Evolutionary conservation across 2,329 filamentous ascomycete species (phyloP).

Genomic region (Coniochaeta pulveracea): DNA sequence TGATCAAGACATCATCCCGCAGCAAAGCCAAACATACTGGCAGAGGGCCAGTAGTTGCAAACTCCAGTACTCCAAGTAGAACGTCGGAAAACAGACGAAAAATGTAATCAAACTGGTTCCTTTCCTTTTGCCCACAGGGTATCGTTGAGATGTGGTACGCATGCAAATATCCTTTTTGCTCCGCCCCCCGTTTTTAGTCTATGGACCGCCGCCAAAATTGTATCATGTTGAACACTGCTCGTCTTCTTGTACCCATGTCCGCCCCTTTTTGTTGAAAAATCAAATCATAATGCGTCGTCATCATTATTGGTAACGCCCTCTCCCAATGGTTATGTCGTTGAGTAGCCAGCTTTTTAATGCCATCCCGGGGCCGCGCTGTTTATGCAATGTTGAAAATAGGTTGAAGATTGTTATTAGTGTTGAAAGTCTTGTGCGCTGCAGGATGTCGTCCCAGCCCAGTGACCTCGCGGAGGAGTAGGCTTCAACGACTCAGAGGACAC

Average conservation of each 20-base stretch:
- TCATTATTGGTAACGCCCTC: slow-evolving; percentile 1
- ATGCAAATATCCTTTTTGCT: slow-evolving; percentile 12
- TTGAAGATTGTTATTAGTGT: slow-evolving; percentile 1
- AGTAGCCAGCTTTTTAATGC: too few species aligned
- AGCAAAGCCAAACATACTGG: too few species aligned
- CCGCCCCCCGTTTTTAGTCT: slow-evolving; percentile 3
- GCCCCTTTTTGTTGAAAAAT: slow-evolving; percentile 18
- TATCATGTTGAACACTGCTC: not conserved
- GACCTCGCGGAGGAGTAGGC: too few species aligned
- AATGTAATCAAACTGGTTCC: slow-evolving; percentile 5
- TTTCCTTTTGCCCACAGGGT: slow-evolving; percentile 17
- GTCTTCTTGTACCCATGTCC: not conserved
- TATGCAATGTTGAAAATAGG: not conserved
- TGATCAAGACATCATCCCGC: too few species aligned
- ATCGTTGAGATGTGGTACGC: slow-evolving; percentile 24
- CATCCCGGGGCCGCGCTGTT: too few species aligned
- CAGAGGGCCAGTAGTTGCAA: too few species aligned
- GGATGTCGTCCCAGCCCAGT: too few species aligned
- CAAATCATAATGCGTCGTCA: slow-evolving; percentile 2
- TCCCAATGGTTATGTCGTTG: not conserved
- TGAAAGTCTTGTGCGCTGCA: not conserved
- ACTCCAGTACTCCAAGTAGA: too few species aligned
- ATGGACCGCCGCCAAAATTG: not conserved
- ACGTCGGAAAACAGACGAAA: not conserved
- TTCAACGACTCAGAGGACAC: too few species aligned